Evolutionary conservation across 1,284 basidiomycete genomes (phyloP).

Genomic region (Ganoderma leucocontextum): DNA sequence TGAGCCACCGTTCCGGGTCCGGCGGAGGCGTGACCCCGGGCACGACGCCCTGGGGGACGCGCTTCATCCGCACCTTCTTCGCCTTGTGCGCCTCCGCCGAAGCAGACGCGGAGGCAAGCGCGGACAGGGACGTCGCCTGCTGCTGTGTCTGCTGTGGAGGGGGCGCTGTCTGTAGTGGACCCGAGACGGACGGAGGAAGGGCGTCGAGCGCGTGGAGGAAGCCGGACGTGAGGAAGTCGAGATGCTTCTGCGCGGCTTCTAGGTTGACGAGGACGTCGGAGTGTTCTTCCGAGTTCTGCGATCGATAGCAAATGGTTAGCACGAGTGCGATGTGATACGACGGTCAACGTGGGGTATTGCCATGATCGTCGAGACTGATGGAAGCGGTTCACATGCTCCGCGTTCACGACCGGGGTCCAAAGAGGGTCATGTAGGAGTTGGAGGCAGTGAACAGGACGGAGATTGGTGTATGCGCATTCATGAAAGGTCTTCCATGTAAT

Average conservation of each 20-base stretch:
- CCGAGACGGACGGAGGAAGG: slow-evolving; percentile 58
- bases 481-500: not conserved
- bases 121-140: slow-evolving; percentile 44
- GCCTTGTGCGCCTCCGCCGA: slow-evolving; percentile 38
- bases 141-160: slow-evolving; percentile 51
- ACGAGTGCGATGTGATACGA: not conserved
- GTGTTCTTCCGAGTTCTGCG: slow-evolving; percentile 84
- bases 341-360: not conserved
- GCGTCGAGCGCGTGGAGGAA: slow-evolving; percentile 71
- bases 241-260: slow-evolving; percentile 77
- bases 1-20: slow-evolving; percentile 85
- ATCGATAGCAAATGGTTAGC: not conserved
- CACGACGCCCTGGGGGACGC: slow-evolving; percentile 74
- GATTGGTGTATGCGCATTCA: not conserved
- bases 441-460: not conserved
- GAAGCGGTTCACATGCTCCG: not conserved
- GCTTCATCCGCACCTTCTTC: slow-evolving; percentile 69
- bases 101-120: slow-evolving; percentile 41
- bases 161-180: slow-evolving; percentile 65
- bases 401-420: too few relatives aligned
- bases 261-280: slow-evolving; percentile 87
- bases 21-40: slow-evolving; percentile 80
- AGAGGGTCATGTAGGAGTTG: not conserved
- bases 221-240: slow-evolving; percentile 80
- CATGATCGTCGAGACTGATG: slow-evolving; percentile 9